phyloP scores from a whole-genome alignment of 208 protist genomes.

The Leptomonas pyrrhocoris region DNA sequence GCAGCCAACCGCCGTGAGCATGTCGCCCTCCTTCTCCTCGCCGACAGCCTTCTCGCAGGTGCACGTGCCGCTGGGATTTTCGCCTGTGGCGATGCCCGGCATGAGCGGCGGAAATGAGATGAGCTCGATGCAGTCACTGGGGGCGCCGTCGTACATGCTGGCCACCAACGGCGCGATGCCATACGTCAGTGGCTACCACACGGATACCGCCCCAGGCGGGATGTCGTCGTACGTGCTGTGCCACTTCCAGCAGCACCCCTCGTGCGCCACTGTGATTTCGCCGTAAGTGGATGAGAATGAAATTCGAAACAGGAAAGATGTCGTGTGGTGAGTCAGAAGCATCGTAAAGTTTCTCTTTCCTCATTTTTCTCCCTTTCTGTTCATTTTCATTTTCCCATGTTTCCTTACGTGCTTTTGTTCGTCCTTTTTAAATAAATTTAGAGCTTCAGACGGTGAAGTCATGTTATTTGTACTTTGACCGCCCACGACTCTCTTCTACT shows the following conservation, averaged over 20 bases:
- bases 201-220: slow-evolving; percentile 12
- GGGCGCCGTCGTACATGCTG: slow-evolving; percentile 28
- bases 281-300: slow-evolving; percentile 1
- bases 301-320: no score
- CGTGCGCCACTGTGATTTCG: slow-evolving; percentile 32
- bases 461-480: no score
- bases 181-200: slow-evolving; percentile 20
- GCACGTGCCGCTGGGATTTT: slow-evolving; percentile 25
- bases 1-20: slow-evolving; percentile 19
- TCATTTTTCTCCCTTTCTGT: background rate
- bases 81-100: slow-evolving; percentile 9
- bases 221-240: slow-evolving; percentile 34
- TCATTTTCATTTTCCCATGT: no score
- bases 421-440: no score
- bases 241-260: slow-evolving; percentile 28
- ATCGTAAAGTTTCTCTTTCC: background rate
- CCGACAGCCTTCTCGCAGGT: slow-evolving; percentile 23
- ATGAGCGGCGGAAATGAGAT: background rate
- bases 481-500: no score
- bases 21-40: slow-evolving; percentile 26
- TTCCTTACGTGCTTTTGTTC: no score
- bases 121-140: slow-evolving; percentile 26
- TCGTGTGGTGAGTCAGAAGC: no score
- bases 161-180: slow-evolving; percentile 6
- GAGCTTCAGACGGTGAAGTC: no score